A percentile compares a stretch with the other conserved stretches of the same genome.
Evolutionary conservation across 768 basidiomycete species (phyloP).

Genomic region (Tephrocybe sp.): DNA sequence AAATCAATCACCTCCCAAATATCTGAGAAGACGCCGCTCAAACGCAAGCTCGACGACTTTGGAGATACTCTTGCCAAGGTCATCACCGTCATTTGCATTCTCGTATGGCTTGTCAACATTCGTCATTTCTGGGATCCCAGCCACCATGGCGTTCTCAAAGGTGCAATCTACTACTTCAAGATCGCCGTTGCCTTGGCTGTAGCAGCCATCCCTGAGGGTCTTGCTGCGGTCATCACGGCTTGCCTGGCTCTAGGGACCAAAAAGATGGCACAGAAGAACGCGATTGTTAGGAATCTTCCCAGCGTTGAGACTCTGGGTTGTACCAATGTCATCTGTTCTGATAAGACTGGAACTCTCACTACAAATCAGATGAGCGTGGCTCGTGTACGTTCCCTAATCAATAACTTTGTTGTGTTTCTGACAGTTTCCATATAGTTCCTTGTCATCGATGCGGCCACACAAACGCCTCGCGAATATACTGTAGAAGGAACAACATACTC

Average conservation of each 20-base stretch:
- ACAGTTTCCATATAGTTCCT: conserved; percentile 55
- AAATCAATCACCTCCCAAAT: conserved; percentile 93
- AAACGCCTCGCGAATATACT: conserved; percentile 58
- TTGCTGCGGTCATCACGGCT: conserved; percentile 98
- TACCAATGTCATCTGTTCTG: conserved; percentile 98
- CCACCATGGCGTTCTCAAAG: conserved; percentile 87
- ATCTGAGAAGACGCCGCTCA: conserved; percentile 93
- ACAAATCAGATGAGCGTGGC: conserved; percentile 98
- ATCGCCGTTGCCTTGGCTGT: conserved; percentile 99
- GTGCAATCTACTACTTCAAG: conserved; percentile 98
- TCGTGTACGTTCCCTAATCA: conserved; percentile 41
- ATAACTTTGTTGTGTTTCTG: conserved; percentile 2
- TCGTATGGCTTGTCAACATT: conserved; percentile 97
- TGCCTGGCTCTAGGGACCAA: conserved; percentile 96
- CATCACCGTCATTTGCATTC: conserved; percentile 93
- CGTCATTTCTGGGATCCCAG: conserved; percentile 95
- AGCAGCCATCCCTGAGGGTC: conserved; percentile 95
- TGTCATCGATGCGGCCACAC: conserved; percentile 55
- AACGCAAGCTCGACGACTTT: conserved; percentile 97
- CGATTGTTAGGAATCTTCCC: conserved; percentile 94
- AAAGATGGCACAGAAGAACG: conserved; percentile 99
- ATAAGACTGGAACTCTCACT: conserved; percentile 96
- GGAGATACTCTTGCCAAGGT: conserved; percentile 97
- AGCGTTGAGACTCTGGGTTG: conserved; percentile 97
- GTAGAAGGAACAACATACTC: conserved; percentile 95